Evolutionary conservation across 164 flowering plant genomes (phyloP).

Genomic region (Cinnamomum micranthum): DNA sequence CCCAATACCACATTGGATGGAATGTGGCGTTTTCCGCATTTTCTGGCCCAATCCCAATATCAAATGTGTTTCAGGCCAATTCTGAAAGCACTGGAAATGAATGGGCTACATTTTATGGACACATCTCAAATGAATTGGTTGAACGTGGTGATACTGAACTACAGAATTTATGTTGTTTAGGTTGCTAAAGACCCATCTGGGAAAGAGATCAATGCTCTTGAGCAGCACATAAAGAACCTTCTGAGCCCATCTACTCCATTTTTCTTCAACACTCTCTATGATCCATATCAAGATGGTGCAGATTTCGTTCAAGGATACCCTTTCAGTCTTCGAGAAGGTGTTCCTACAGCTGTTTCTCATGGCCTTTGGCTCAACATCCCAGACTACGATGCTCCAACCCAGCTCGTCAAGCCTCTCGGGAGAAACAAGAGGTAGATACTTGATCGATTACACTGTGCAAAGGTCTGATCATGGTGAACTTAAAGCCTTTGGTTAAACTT

Average conservation of each 20-base stretch:
- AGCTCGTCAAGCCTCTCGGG: slow-evolving; percentile 77
- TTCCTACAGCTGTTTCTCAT: slow-evolving; percentile 74
- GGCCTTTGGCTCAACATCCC: slow-evolving; percentile 87
- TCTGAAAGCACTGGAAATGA: too few relatives aligned
- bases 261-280: slow-evolving; percentile 88
- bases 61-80: too few relatives aligned
- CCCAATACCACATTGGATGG: too few relatives aligned
- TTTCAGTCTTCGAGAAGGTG: slow-evolving; percentile 79
- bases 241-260: slow-evolving; percentile 68
- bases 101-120: too few relatives aligned
- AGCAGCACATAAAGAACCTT: slow-evolving; percentile 77
- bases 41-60: too few relatives aligned
- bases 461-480: background rate
- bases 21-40: too few relatives aligned
- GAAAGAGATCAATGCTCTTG: slow-evolving; percentile 74
- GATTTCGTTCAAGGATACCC: slow-evolving; percentile 89
- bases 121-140: too few relatives aligned
- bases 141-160: background rate
- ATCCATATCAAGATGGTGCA: slow-evolving; percentile 71
- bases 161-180: slow-evolving; percentile 21
- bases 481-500: too few relatives aligned
- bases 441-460: background rate
- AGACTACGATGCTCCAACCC: slow-evolving; percentile 87
- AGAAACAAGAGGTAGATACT: slow-evolving; percentile 57
- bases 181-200: slow-evolving; percentile 76